Base-by-base conservation (phyloP, 2,329 filamentous ascomycete species). In the Myrmaecium sp. region DNA sequence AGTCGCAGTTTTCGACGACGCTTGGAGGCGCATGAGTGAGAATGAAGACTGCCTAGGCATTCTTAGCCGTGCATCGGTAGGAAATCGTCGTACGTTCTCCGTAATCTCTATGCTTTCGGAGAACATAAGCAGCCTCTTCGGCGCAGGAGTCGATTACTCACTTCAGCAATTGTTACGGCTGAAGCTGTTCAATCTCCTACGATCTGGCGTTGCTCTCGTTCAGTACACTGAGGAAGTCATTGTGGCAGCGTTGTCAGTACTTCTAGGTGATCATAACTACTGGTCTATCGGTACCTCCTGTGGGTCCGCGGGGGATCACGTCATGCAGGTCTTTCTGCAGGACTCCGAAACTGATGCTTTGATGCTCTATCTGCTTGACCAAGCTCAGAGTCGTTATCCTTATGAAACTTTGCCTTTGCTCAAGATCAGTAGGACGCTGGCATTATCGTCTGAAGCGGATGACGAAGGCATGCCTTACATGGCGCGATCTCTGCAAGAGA, bases 401-500 rank as follows among this genome's bases (percentile, higher is more conserved):
- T 86, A 80, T 48, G 86, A 94, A 51, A 74, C 80, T 24, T 52
- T 73, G 3, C 82, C 84, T 1, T 81, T 93, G 40, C 54, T 91
- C 33, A 69, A 66, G 28, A 56, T 91, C 20, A 76, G 72, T 43
- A 72, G 71, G 29, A 68, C 66, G 20, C 54, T 92, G 10, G 66
- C 64, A 5, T 52, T 52, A 31, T 57, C 52, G 13, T 49, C 57
- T 18, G 42, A 54, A 16, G 44, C 57, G 13, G 52, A 52, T 25
- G 51, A 62, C 19, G 57, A 60, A 24, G 55, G 70, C 34, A 34
- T 64, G 42, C 49, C 58, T 39, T 37, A 37, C 1, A 39, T 83
- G 6, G 51, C 76, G 19, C 56, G 64, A n/a, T 58, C 75, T 29
- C 58, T 94, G 8, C 67, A 74, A 30, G 64, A 62, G 30, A 75